Conservation (phyloP, 2,329 filamentous ascomycete genomes). For the Ophiostoma triangulosporum region DNA sequence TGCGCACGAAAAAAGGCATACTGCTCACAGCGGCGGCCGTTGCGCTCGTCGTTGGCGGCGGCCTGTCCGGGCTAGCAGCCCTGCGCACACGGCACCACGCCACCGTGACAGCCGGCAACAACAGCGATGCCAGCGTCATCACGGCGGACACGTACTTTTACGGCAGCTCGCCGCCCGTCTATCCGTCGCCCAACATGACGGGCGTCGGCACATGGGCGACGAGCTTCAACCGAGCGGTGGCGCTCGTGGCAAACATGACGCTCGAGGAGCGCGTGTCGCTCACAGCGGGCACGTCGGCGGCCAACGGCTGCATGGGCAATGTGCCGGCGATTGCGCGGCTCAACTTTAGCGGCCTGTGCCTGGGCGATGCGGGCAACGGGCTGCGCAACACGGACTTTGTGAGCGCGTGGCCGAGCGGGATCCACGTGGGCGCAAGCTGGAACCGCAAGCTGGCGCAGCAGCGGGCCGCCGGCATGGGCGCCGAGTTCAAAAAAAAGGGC, state of each 20-base stretch:
- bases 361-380: constrained; percentile 31
- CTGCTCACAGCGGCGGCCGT: constrained; percentile 16
- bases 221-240: constrained; percentile 52
- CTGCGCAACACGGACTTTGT: constrained; percentile 30
- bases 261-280: constrained; percentile 65
- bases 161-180: constrained; percentile 35
- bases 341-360: constrained; percentile 30
- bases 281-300: constrained; percentile 53
- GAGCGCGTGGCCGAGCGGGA: constrained; percentile 27
- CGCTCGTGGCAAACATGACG: constrained; percentile 58
- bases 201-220: constrained; percentile 52
- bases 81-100: constrained; percentile 13
- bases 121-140: constrained; percentile 17
- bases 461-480: constrained; percentile 60
- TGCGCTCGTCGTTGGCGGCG: constrained; percentile 23
- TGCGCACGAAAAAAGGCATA: constrained; percentile 19
- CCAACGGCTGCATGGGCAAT: constrained; percentile 35
- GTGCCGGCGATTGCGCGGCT: constrained; percentile 26
- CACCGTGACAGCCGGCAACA: background rate
- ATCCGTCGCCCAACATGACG: constrained; percentile 39
- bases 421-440: constrained; percentile 42
- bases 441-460: constrained; percentile 55
- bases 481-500: constrained; percentile 63
- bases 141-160: constrained; percentile 33
- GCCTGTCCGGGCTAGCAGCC: constrained; percentile 23